A percentile compares a stretch with the other conserved stretches of the same genome.
These are phyloP conservation scores for Coemansia sp. DNA, from an alignment of 192 early-diverging fungal species.

Conservation along the genomic window DNA sequence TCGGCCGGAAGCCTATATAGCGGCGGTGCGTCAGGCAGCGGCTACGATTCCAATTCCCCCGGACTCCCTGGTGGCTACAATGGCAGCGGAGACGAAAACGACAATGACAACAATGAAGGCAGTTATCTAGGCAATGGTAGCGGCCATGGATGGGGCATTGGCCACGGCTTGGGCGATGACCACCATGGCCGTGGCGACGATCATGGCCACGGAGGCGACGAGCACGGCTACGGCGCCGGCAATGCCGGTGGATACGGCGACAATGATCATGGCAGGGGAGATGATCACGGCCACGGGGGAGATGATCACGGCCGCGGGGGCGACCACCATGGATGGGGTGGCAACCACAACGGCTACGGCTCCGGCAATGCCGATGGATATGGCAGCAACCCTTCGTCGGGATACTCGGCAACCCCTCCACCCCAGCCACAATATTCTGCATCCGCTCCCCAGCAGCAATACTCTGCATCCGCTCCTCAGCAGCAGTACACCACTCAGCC, in stretches of 20 bases:
- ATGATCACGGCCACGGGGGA: not conserved
- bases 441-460: not conserved
- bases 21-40: slow-evolving; percentile 10
- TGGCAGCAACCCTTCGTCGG: not conserved
- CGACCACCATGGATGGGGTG: not conserved
- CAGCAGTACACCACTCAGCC: not conserved
- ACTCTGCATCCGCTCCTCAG: not conserved
- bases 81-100: slow-evolving; percentile 13
- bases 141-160: not conserved
- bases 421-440: not conserved
- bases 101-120: slow-evolving; percentile 7
- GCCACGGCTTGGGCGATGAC: not conserved
- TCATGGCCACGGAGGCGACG: not conserved
- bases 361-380: slow-evolving; percentile 4
- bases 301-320: not conserved
- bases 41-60: slow-evolving; percentile 4
- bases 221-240: not conserved
- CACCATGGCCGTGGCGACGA: not conserved
- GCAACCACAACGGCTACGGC: not conserved
- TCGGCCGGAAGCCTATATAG: not conserved
- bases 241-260: not conserved
- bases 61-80: slow-evolving; percentile 6
- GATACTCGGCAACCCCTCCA: not conserved
- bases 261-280: too few species aligned
- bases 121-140: slow-evolving; percentile 4